Conservation (phyloP, 164 flowering plant species). For the Vitis cinerea region DNA sequence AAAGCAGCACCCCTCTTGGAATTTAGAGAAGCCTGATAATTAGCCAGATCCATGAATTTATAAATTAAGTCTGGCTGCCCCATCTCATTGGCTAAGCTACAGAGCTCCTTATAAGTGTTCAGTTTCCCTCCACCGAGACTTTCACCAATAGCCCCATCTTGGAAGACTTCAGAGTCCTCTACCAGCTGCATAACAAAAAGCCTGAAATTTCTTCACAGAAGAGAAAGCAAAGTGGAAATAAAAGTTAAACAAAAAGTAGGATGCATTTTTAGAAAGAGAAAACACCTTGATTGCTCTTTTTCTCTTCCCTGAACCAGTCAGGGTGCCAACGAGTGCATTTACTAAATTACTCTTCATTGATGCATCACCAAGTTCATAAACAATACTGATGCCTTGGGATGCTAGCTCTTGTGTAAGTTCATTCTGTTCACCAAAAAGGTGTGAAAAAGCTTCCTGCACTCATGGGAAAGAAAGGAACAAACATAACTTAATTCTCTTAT, state of each 20-base stretch:
- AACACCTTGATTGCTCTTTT: slow-evolving; percentile 92
- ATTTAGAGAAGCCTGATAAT: slow-evolving; percentile 88
- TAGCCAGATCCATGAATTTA: slow-evolving; percentile 98
- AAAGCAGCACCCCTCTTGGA: slow-evolving; percentile 99
- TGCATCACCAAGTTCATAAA: slow-evolving; percentile 93
- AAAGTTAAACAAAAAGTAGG: neutral
- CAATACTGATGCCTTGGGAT: slow-evolving; percentile 98
- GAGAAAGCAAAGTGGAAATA: neutral
- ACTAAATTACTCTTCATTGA: slow-evolving; percentile 83
- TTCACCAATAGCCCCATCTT: slow-evolving; percentile 88
- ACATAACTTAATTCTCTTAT: too few relatives aligned
- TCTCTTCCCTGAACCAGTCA: slow-evolving; percentile 94
- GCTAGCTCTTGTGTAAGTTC: slow-evolving; percentile 98
- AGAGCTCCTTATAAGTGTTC: slow-evolving; percentile 96
- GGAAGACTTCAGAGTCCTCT: slow-evolving; percentile 95
- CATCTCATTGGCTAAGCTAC: slow-evolving; percentile 95
- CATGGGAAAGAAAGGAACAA: slow-evolving; percentile 5
- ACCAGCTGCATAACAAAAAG: slow-evolving; percentile 54
- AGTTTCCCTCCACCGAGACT: slow-evolving; percentile 88
- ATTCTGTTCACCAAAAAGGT: slow-evolving; percentile 89
- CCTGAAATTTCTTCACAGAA: slow-evolving; percentile 2
- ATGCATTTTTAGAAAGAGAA: neutral
- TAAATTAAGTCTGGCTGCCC: slow-evolving; percentile 97
- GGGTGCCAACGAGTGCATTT: slow-evolving; percentile 83
- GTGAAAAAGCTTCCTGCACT: slow-evolving; percentile 94